Conservation (phyloP, 2,329 filamentous ascomycete species). For the Venturia oleaginea region DNA sequence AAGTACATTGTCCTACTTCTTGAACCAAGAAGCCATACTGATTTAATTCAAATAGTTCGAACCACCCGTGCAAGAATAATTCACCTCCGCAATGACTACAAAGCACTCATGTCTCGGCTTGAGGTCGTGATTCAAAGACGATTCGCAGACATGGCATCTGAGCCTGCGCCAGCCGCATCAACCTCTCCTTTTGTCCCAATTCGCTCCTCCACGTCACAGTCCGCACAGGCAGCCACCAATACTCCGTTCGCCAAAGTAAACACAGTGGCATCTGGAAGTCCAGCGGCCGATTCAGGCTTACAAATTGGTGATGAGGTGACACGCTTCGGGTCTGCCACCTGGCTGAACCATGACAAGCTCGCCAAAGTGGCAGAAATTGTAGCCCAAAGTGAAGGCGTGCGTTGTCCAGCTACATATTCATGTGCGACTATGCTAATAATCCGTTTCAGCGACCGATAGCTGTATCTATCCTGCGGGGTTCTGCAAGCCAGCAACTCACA, state of each 20-base stretch:
- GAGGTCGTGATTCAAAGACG: slow-evolving; percentile 83
- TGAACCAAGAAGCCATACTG: slow-evolving; percentile 14
- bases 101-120: slow-evolving; percentile 71
- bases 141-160: slow-evolving; percentile 60
- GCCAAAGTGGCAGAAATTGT: slow-evolving; percentile 83
- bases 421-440: slow-evolving; percentile 54
- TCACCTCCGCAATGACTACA: slow-evolving; percentile 84
- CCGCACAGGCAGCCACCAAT: slow-evolving; percentile 33
- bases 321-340: slow-evolving; percentile 76
- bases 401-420: slow-evolving; percentile 29
- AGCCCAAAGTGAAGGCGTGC: slow-evolving; percentile 79
- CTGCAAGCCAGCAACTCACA: slow-evolving; percentile 54
- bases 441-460: slow-evolving; percentile 45
- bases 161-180: slow-evolving; percentile 25
- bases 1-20: slow-evolving; percentile 46
- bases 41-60: slow-evolving; percentile 52
- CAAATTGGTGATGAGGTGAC: slow-evolving; percentile 72
- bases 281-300: slow-evolving; percentile 74
- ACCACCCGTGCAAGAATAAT: slow-evolving; percentile 91
- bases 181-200: slow-evolving; percentile 17
- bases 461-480: slow-evolving; percentile 15
- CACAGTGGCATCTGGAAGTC: slow-evolving; percentile 66
- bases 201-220: slow-evolving; percentile 13
- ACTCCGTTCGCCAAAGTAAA: slow-evolving; percentile 84
- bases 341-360: slow-evolving; percentile 76